These are phyloP conservation scores for Exophiala spinifera DNA, from an alignment of 2,329 filamentous ascomycete genomes.

Conservation along the genomic window DNA sequence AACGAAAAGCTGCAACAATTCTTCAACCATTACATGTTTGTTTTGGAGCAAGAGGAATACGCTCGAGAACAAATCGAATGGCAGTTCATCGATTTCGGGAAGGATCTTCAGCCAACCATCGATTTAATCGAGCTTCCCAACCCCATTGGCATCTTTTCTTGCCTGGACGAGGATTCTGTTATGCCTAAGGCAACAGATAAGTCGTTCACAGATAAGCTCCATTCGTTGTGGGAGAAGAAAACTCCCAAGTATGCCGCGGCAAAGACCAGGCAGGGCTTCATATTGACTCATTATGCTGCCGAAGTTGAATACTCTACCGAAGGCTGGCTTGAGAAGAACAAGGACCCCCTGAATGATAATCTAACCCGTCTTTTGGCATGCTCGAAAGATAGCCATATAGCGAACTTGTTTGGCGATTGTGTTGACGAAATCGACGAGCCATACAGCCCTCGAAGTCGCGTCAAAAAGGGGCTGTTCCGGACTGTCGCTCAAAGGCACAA, in stretches of 20 bases:
- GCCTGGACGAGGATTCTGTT: slow-evolving; percentile 93
- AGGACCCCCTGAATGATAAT: slow-evolving; percentile 96
- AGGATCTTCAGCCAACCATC: slow-evolving; percentile 94
- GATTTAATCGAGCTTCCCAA: slow-evolving; percentile 95
- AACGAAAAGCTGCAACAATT: slow-evolving; percentile 99
- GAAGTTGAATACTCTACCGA: slow-evolving; percentile 96
- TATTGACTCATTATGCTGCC: slow-evolving; percentile 94
- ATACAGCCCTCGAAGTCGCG: slow-evolving; percentile 68
- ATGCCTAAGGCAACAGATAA: slow-evolving; percentile 99
- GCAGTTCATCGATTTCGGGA: slow-evolving; percentile 99
- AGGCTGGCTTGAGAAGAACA: slow-evolving; percentile 98
- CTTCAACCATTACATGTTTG: slow-evolving; percentile 99
- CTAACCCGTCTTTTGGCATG: slow-evolving; percentile 81
- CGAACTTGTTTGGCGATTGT: slow-evolving; percentile 82
- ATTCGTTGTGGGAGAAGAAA: slow-evolving; percentile 94
- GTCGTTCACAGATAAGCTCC: slow-evolving; percentile 96
- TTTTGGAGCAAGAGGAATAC: slow-evolving; percentile 97
- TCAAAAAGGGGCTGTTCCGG: slow-evolving; percentile 95
- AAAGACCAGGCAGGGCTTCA: slow-evolving; percentile 83
- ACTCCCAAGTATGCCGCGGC: slow-evolving; percentile 89
- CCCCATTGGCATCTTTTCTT: slow-evolving; percentile 97
- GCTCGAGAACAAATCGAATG: slow-evolving; percentile 97
- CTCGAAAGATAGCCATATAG: slow-evolving; percentile 79
- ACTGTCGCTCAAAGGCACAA: slow-evolving; percentile 97
- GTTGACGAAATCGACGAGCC: slow-evolving; percentile 73